Percentiles rank a stretch among this genome's conserved stretches.
These are phyloP conservation scores for Blepharisma undulans DNA, from an alignment of 169 alveolate species.

Conservation along the genomic window DNA sequence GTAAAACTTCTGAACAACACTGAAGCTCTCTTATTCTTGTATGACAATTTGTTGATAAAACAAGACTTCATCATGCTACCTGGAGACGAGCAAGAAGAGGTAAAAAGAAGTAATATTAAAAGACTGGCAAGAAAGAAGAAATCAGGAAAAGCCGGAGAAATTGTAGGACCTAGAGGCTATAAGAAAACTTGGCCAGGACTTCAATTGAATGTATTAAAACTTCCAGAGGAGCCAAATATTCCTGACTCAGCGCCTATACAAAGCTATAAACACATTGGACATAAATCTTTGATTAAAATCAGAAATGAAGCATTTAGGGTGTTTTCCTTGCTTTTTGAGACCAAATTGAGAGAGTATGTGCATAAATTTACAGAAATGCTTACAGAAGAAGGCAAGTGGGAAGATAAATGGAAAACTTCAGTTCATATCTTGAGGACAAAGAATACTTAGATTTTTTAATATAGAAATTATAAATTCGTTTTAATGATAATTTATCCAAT, in stretches of 20 bases:
- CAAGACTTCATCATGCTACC: constrained; percentile 83
- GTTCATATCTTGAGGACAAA: background rate
- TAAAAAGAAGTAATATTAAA: constrained; percentile 29
- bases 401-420: constrained; percentile 23
- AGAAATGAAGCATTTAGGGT: constrained; percentile 18
- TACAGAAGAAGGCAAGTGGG: constrained; percentile 35
- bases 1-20: constrained; percentile 68
- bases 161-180: constrained; percentile 6
- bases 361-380: background rate
- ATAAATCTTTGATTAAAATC: constrained; percentile 2
- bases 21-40: constrained; percentile 65
- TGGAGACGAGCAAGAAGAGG: constrained; percentile 61
- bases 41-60: constrained; percentile 71
- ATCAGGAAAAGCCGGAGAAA: background rate
- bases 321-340: background rate
- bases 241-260: constrained; percentile 14
- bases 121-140: constrained; percentile 13
- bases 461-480: too few relatives aligned
- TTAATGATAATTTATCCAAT: too few relatives aligned
- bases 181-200: constrained; percentile 37
- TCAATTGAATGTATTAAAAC: background rate
- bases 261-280: constrained; percentile 22
- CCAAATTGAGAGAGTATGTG: background rate
- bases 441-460: background rate
- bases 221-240: background rate